Base-by-base conservation (phyloP, 2,329 filamentous ascomycete species). In the Talaromyces funiculosus region DNA sequence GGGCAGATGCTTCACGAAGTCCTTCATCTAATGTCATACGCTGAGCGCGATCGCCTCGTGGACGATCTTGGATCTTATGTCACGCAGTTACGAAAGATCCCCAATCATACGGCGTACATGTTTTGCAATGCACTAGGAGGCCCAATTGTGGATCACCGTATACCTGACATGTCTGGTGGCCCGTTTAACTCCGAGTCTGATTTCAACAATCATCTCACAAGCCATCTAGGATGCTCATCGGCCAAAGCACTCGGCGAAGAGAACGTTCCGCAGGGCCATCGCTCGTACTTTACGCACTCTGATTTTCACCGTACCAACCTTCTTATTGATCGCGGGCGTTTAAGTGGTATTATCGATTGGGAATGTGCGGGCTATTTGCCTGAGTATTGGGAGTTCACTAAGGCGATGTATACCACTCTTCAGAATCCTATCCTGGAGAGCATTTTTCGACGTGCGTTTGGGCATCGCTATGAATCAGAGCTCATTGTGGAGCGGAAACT, bases 261-360 rank as follows among this genome's bases (percentile, higher is more conserved):
- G 10, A 54, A 47, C 10, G 10, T 59, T 59, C 56, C 0, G 7
- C 9, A 20, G 47, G 56, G 14, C 14, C 60, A 62, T n/a, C 35
- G 38, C 1, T 62, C 60, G 4, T 62, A 67, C 26, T 68, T 68
- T 37, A 67, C 67, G 2, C 68, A 68, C 49, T 61, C 64, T 0
- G 67, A 68, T 53, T 58, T 71, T 10, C 57, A 67, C 20, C 47
- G 60, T 0, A 64, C 45, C 8, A 68, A 71, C 49, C 61, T 70
- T 37, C 26, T 69, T 0, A 59, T 68, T 16, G 63, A 66, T 4
- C 49, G 54, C 2, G 66, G 64, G 0, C 61, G 60, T 0, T 47
- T 75, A 20, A 62, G 65, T 37, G 67, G 57, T 1, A 65, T 71
- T 55, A 26, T 72, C 5, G 68, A 72, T 53, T 72, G 69, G 69